These are phyloP conservation scores for Monosporascus sp. DNA, from an alignment of 2,329 filamentous ascomycete species.

Conservation along the genomic window DNA sequence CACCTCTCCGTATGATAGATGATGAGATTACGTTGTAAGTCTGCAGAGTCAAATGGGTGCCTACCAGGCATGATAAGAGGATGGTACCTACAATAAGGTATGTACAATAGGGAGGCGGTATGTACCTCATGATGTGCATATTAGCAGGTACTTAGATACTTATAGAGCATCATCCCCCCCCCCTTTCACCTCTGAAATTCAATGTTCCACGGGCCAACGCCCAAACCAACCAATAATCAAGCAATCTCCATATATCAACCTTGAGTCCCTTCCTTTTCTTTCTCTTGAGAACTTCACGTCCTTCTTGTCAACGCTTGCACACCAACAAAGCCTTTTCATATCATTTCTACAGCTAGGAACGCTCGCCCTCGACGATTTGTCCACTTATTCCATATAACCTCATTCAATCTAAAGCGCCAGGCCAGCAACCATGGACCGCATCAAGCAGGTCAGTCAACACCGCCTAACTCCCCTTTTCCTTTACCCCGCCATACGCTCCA, in stretches of 20 bases:
- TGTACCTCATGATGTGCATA: too few species aligned
- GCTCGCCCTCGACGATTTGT: constrained; percentile 22
- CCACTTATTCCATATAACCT: constrained; percentile 23
- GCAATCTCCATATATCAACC: background rate
- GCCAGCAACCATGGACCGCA: constrained; percentile 67
- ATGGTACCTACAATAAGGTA: too few species aligned
- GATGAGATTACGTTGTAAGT: too few species aligned
- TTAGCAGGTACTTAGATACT: too few species aligned
- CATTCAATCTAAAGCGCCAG: constrained; percentile 10
- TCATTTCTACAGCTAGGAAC: constrained; percentile 8
- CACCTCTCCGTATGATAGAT: too few species aligned
- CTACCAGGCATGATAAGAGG: too few species aligned
- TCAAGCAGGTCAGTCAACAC: constrained; percentile 69
- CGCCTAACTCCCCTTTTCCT: constrained; percentile 12
- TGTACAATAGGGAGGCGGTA: too few species aligned
- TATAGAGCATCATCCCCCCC: too few species aligned
- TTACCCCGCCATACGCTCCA: constrained; percentile 26
- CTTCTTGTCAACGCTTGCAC: constrained; percentile 6
- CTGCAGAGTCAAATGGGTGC: too few species aligned
- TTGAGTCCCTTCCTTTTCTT: background rate
- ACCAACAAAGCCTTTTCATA: constrained; percentile 19
- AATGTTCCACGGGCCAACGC: too few species aligned
- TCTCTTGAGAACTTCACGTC: background rate
- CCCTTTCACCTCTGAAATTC: too few species aligned
- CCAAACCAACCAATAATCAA: too few species aligned